Base-by-base conservation (phyloP, 306 rosid species). In the Quercus cerris region DNA sequence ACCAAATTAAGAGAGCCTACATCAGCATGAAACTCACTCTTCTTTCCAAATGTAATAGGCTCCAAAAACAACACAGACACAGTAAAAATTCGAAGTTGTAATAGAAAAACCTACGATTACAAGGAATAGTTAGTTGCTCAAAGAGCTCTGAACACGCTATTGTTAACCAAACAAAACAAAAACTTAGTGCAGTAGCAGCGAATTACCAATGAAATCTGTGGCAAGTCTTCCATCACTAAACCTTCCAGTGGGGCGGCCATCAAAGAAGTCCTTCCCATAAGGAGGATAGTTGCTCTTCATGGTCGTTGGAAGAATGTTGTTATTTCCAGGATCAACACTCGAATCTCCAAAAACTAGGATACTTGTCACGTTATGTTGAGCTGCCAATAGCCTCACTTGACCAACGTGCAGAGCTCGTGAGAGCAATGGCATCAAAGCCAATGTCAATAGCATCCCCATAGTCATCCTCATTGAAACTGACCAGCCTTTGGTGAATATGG, bases 291-390 rank as follows among this genome's bases (percentile, higher is more conserved):
- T 93, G 70, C 94, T 71, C 76, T 93, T 91, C 83, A 81, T 28
- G 6, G 75, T 30, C 12, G 97, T 93, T 5, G n/a, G 70, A 71
- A 93, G 94, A 73, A 68, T 78, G 78, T 93, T 88, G 86, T 91
- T 93, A 67, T 91, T 93, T 2, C 97, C 97, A 25, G 97, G 85
- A 81, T 93, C 97, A 55, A 93, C 97, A 71, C 94, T 93, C 1
- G 94, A 93, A 72, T 93, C 97, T 66, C 97, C 97, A 55, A 93
- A 93, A 35, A 91, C 94, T 25, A 93, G 67, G 18, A 91, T 54
- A 59, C 93, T 84, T 2, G 76, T 63, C 55, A 87, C 77, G 18
- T 89, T 91, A 64, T 80, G 44, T 68, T 62, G 75, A 28, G 78
- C 81, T 6, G 84, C 88, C 28, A 84, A 1, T 69, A 78, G 57